Base-by-base conservation (phyloP, 352 stramenopile species). In the Pythium pyrilobum region DNA sequence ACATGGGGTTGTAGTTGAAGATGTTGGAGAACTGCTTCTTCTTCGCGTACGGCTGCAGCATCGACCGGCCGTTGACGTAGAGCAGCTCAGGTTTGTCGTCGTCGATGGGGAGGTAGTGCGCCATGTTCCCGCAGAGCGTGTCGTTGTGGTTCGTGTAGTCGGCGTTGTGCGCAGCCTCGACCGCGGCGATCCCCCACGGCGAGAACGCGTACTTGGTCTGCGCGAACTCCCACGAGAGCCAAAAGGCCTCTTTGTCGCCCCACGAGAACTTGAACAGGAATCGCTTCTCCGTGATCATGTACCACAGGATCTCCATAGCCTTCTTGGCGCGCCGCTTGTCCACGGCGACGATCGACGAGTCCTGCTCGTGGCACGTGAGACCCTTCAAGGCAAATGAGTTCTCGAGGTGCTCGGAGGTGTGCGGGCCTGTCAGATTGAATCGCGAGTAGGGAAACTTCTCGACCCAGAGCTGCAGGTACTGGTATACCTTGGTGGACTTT, bases 181-280 rank as follows among this genome's bases (percentile, higher is more conserved):
- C 62, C 34, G 76, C 71, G 8, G 71, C 78, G 21, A 78, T 71
- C 0, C 76, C 73, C 71, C 69, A 87, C 1, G 78, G 78, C 2
- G 76, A 87, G 59, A 89, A 89, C 33, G 73, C 69, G 43, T 88
- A 92, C 15, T 64, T 32, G 1, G 41, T 49, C 21, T 80, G 66
- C 0, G 69, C 66, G 20, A 88, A 71, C 56, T 84, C 73, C 50
- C 67, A 89, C 29, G 78, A 69, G n/a, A 92, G 43, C 81, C 81
- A 92, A 42, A 89, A 89, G 0, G 72, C 46, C 38, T 92, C 81
- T 48, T 89, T 89, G 63, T 88, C 78, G 9, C 78, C 77, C 59
- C 67, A 88, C 15, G 74, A 90, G 38, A 83, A 87, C 49, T 73
- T 55, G 64, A 73, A 73, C 20, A 71, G 59, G 49, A 88, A 87